Base-by-base conservation (phyloP, 2,329 filamentous ascomycete genomes). In the Microcera coccophila region DNA sequence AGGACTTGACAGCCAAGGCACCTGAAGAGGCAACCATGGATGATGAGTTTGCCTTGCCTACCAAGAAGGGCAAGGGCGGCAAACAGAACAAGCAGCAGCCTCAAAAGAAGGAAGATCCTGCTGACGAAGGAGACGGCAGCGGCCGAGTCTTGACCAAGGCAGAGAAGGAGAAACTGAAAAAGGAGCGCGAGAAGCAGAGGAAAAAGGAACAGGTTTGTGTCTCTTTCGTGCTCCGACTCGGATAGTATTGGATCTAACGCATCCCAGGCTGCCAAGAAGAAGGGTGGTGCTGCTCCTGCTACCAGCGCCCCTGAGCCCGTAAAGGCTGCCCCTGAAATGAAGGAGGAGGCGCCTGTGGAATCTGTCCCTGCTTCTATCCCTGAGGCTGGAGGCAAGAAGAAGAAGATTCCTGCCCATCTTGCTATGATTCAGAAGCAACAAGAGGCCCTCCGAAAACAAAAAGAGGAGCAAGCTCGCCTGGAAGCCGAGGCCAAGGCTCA, bases 81-180 rank as follows among this genome's bases (percentile, higher is more conserved):
- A 74, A 64, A 61, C 70, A 53, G 38, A 60, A 59, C 33, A 59
- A 71, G 50, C 65, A 68, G 33, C 32, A 42, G 18, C 62, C 67
- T 15, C 64, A 72, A 50, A 66, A 71, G 36, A 65, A 67, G 14
- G 73, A 76, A 24, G 70, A 72, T 4, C 75, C 73, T 3, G 75
- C 74, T 16, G 75, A 74, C 15, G 74, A 70, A 10, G 79, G 66
- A 14, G 75, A 73, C n/a, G 79, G 65, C 7, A 75, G 74, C 45
- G 84, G 84, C 34, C 79, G 82, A 42, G 76, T 97, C 37, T 82
- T 97, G 71, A 95, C 89, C 29, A 98, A 97, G 79, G 93, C 94
- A 45, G 90, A 98, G 73, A 98, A 98, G 74, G 93, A 98, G 67
- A 95, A 89, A 70, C 77, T 91, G 61, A 97, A 91, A 78, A 98